Percentiles rank a stretch among this genome's conserved stretches.
Evolutionary conservation across 768 basidiomycete genomes (phyloP).

Genomic region (Amylocystis lapponica): DNA sequence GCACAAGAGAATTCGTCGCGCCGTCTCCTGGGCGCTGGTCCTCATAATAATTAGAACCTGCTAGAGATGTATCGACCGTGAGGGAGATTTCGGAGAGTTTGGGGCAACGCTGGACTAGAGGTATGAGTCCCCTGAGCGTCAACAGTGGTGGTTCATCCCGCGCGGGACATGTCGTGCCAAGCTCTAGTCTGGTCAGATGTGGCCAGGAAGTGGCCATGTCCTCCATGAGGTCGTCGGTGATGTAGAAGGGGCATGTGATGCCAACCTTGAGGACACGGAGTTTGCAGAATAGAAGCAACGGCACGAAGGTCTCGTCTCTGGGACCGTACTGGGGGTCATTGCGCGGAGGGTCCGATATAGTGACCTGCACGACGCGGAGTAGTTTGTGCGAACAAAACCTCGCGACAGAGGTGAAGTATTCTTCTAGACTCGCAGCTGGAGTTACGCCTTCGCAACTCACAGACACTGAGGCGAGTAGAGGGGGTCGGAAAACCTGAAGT

Average conservation of each 20-base stretch:
- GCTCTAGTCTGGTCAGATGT: neutral
- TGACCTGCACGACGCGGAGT: neutral
- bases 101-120: neutral
- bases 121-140: neutral
- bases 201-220: slow-evolving; percentile 3
- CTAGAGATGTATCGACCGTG: too few relatives aligned
- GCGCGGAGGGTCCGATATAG: too few relatives aligned
- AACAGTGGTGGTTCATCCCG: too few relatives aligned
- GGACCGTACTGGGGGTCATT: too few relatives aligned
- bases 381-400: neutral
- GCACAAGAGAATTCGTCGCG: neutral
- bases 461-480: neutral
- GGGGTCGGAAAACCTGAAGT: neutral
- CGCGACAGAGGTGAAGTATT: neutral
- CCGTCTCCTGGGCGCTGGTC: neutral
- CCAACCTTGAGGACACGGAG: too few relatives aligned
- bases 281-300: too few relatives aligned
- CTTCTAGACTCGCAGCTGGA: neutral
- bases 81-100: too few relatives aligned
- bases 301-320: too few relatives aligned
- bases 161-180: too few relatives aligned
- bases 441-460: neutral
- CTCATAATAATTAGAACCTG: neutral
- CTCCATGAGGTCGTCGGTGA: slow-evolving; percentile 1
- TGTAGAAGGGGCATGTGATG: slow-evolving; percentile 1